Conservation (phyloP, 495 filamentous ascomycete genomes). For the Extremus antarcticus region DNA sequence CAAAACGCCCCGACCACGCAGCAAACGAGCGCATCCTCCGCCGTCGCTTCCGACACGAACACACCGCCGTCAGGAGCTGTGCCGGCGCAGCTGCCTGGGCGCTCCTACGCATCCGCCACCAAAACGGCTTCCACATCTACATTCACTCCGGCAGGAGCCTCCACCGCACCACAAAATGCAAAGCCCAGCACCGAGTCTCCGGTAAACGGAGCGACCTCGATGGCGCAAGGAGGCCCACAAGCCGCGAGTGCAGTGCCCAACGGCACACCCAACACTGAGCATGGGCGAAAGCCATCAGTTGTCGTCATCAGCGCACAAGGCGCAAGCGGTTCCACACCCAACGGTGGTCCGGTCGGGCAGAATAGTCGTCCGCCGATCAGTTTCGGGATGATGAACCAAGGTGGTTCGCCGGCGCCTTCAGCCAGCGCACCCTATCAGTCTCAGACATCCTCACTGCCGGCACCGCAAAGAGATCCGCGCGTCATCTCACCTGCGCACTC, state of each 20-base stretch:
- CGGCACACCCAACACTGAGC: slow-evolving; percentile 39
- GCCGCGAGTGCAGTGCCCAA: slow-evolving; percentile 35
- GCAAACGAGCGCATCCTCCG: slow-evolving; percentile 43
- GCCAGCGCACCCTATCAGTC: slow-evolving; percentile 28
- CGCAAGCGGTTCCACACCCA: slow-evolving; percentile 60
- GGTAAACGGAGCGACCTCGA: slow-evolving; percentile 70
- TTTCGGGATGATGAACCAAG: slow-evolving; percentile 62
- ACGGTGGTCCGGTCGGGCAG: slow-evolving; percentile 54
- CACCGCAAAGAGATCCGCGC: slow-evolving; percentile 28
- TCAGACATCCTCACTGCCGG: slow-evolving; percentile 45
- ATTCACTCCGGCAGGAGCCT: slow-evolving; percentile 58
- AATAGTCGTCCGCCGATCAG: slow-evolving; percentile 52
- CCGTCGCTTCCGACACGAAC: slow-evolving; percentile 52
- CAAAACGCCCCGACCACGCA: slow-evolving; percentile 40
- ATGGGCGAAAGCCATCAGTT: slow-evolving; percentile 64
- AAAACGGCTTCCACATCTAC: slow-evolving; percentile 59
- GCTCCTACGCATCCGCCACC: slow-evolving; percentile 61
- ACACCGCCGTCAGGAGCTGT: slow-evolving; percentile 49
- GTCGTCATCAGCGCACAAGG: slow-evolving; percentile 71
- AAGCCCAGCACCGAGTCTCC: slow-evolving; percentile 66
- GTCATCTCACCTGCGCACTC: slow-evolving; percentile 60
- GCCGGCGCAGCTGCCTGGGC: slow-evolving; percentile 46
- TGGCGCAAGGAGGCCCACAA: slow-evolving; percentile 39
- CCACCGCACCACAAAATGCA: slow-evolving; percentile 61
- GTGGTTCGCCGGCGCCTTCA: slow-evolving; percentile 51